Conservation (phyloP, 768 basidiomycete species). For the Lactifluus hygrophoroides region DNA sequence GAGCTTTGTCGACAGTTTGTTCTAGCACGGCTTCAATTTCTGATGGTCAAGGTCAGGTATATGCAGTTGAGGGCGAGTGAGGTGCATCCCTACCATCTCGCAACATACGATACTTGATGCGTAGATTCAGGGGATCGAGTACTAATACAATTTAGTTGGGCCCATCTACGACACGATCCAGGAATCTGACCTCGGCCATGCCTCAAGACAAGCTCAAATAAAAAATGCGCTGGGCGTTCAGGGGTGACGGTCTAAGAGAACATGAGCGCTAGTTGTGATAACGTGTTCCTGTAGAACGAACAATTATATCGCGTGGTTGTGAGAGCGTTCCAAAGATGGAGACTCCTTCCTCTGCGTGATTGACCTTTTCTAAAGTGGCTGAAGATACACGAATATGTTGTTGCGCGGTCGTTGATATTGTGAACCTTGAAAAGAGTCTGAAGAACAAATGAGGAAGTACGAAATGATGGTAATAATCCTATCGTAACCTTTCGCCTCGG, state of each 20-base stretch:
- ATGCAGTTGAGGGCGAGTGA: background rate
- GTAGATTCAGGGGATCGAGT: constrained; percentile 50
- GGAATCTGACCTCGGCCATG: constrained; percentile 45
- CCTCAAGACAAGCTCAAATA: constrained; percentile 69
- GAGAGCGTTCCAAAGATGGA: constrained; percentile 43
- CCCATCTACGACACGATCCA: constrained; percentile 11
- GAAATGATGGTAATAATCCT: background rate
- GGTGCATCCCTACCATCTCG: constrained; percentile 57
- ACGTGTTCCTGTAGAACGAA: constrained; percentile 26
- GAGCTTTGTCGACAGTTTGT: constrained; percentile 35
- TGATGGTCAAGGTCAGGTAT: constrained; percentile 24
- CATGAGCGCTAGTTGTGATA: background rate
- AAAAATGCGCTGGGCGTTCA: constrained; percentile 61
- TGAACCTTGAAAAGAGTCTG: constrained; percentile 88
- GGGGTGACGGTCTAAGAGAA: constrained; percentile 62
- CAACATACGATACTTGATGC: constrained; percentile 69
- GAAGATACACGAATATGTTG: constrained; percentile 71
- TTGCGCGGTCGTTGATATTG: constrained; percentile 70
- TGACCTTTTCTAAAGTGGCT: constrained; percentile 43
- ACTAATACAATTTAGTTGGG: constrained; percentile 32
- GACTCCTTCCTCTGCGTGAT: constrained; percentile 40
- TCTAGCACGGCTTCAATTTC: constrained; percentile 63
- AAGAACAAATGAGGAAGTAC: background rate
- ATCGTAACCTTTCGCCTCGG: constrained; percentile 62
- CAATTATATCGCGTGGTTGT: constrained; percentile 40